A percentile compares a stretch with the other conserved stretches of the same genome.
phyloP scores from a whole-genome alignment of 2,329 filamentous ascomycete genomes.

The Bipolaris gigantea region DNA sequence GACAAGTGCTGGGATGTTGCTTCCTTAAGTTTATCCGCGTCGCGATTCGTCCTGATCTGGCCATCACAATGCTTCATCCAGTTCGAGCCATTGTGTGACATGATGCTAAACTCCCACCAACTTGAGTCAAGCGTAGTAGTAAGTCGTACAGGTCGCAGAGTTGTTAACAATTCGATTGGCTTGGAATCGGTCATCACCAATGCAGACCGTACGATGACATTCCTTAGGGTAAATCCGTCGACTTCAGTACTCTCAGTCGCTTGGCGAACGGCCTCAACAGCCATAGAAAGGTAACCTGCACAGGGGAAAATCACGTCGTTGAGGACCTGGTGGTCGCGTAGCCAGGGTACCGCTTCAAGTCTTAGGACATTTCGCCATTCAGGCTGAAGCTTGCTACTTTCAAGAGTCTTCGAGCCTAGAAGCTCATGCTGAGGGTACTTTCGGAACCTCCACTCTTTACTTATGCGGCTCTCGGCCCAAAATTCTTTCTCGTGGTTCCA shows the following conservation, averaged over 20 bases:
- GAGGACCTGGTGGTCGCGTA: conserved; percentile 7
- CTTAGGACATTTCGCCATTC: conserved; percentile 27
- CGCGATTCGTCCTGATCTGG: background rate
- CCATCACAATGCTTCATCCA: background rate
- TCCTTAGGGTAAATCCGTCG: background rate
- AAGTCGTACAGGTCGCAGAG: background rate
- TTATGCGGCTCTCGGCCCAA: conserved; percentile 23
- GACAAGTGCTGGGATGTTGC: background rate
- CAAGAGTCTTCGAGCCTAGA: conserved; percentile 1
- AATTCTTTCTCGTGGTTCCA: conserved; percentile 33
- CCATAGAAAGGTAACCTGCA: conserved; percentile 1
- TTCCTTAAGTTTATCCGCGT: background rate
- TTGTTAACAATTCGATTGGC: background rate
- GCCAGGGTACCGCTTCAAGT: conserved; percentile 13
- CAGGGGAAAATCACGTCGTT: conserved; percentile 19
- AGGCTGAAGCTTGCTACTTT: conserved; percentile 3
- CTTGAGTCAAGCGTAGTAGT: background rate
- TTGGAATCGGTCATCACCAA: background rate
- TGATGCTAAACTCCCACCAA: background rate
- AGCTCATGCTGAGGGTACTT: conserved; percentile 10
- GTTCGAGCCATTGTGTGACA: background rate
- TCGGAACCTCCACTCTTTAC: conserved; percentile 8
- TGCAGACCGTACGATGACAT: background rate
- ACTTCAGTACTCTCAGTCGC: background rate
- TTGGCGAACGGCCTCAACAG: conserved; percentile 1